Conservation (phyloP, 441 rosid species). For the Eutrema salsugineum region DNA sequence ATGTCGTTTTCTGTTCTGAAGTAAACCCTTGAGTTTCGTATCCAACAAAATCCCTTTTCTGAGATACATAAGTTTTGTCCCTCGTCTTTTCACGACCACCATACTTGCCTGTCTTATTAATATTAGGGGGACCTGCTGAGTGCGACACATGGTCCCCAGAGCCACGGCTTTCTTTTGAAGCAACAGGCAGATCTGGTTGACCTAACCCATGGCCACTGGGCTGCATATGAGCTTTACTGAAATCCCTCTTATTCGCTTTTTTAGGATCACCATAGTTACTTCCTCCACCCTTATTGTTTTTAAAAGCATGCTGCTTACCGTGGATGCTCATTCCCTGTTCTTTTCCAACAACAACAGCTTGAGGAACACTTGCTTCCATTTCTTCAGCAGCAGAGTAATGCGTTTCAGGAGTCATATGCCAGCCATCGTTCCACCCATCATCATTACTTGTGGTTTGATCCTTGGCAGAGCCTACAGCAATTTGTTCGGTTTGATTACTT, state of each 20-base stretch:
- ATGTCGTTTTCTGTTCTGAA: constrained; percentile 38
- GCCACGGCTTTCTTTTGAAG: constrained; percentile 52
- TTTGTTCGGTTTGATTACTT: constrained; percentile 28
- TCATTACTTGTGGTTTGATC: constrained; percentile 46
- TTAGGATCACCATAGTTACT: constrained; percentile 53
- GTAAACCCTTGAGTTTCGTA: constrained; percentile 32
- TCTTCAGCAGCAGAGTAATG: constrained; percentile 32
- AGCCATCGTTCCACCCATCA: constrained; percentile 53
- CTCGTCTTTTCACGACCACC: constrained; percentile 38
- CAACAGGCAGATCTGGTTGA: constrained; percentile 40
- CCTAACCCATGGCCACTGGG: constrained; percentile 41
- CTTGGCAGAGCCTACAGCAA: constrained; percentile 38
- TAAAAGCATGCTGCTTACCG: constrained; percentile 58
- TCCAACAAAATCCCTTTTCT: constrained; percentile 39
- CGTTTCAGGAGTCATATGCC: constrained; percentile 53
- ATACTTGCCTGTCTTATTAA: constrained; percentile 41
- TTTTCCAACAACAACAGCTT: constrained; percentile 36
- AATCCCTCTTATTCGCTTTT: constrained; percentile 43
- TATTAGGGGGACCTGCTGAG: constrained; percentile 30
- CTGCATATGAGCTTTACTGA: constrained; percentile 38
- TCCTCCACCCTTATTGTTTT: constrained; percentile 51
- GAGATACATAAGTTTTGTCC: constrained; percentile 40
- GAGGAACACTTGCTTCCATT: constrained; percentile 32
- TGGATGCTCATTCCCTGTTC: constrained; percentile 52
- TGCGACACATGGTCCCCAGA: constrained; percentile 61